Evolutionary conservation across 2,329 filamentous ascomycete species (phyloP).

Genomic region (Penicillium sp.): DNA sequence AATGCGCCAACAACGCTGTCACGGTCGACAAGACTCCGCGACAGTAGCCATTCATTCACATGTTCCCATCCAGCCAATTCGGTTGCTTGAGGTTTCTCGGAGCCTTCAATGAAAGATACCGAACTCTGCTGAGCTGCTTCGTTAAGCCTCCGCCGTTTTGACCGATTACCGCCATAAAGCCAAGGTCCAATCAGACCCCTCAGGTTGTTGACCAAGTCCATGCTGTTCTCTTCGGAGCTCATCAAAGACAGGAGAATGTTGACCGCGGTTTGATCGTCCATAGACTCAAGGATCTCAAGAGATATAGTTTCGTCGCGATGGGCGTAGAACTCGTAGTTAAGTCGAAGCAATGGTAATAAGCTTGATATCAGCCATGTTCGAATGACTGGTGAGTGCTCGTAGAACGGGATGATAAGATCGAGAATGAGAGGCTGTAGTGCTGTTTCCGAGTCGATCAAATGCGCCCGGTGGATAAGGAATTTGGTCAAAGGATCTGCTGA

Average conservation of each 20-base stretch:
- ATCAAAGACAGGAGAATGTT: constrained; percentile 52
- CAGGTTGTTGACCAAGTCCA: constrained; percentile 52
- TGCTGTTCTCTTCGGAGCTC: constrained; percentile 30
- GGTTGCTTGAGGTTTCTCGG: constrained; percentile 16
- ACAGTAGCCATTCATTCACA: constrained; percentile 59
- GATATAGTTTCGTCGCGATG: constrained; percentile 44
- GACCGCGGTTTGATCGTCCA: constrained; percentile 52
- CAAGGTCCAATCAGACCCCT: constrained; percentile 60
- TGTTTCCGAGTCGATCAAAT: constrained; percentile 58
- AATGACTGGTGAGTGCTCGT: constrained; percentile 51
- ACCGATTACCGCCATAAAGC: constrained; percentile 57
- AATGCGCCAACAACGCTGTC: constrained; percentile 50
- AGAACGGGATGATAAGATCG: constrained; percentile 56
- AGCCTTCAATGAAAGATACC: constrained; percentile 24
- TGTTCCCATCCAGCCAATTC: constrained; percentile 52
- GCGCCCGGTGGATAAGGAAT: constrained; percentile 60
- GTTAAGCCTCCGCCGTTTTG: constrained; percentile 53
- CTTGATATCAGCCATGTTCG: constrained; percentile 60
- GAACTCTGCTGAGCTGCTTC: constrained; percentile 25
- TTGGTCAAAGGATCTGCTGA: constrained; percentile 50
- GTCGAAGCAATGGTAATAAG: constrained; percentile 56
- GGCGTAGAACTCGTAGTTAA: constrained; percentile 63
- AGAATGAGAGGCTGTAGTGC: constrained; percentile 56
- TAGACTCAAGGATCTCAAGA: constrained; percentile 51
- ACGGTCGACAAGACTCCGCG: constrained; percentile 51